Base-by-base conservation (phyloP, 192 early-diverging fungal genomes). In the Thoreauomyces humboldtii region DNA sequence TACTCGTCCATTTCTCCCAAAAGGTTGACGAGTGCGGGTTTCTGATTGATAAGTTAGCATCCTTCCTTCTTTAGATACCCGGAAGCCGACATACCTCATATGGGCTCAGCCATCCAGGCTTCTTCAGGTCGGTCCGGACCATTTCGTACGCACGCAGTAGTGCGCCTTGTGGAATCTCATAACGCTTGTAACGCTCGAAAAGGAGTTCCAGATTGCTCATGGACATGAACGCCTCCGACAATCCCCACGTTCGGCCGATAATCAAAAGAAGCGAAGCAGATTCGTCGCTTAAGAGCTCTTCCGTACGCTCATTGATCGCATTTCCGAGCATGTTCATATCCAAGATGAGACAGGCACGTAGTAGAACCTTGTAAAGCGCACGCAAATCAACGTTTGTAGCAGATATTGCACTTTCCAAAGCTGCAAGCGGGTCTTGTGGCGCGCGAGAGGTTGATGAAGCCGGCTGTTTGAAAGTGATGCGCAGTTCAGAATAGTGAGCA, bases 1-100 rank as follows among this genome's bases (percentile, higher is more conserved):
- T 82, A 79, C 17, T 57, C 65, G 36, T 73, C 53, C 81, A 83
- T 83, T 48, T 82, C 43, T 25, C 73, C 71, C 3, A 80, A 58
- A 22, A 83, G 66, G 21, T 69, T 72, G 38, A 75, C 38, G 14
- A 82, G 64, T 25, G 63, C 47, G 12, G 76, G 67, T 46, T 52
- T 65, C 74, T 65, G 36, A 36, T 2, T 25, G 25, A 37, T n/a
- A 17, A 9, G 71, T 15, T 37, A 74, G 15, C 29, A 57, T 2
- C n/a, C n/a, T n/a, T n/a, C n/a, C n/a, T n/a, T n/a, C 9, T 41
- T 41, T 9, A 41, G 38, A 9, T 41, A n/a, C 38, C 11, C n/a
- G 38, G 38, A 41, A 41, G 27, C 19, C 15, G 19, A 31, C 55
- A 28, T 36, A 78, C 75, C 47, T 79, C 77, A 32, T 65, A 63